Evolutionary conservation across 2,329 filamentous ascomycete genomes (phyloP).

Genomic region (Leptographium lundbergii): DNA sequence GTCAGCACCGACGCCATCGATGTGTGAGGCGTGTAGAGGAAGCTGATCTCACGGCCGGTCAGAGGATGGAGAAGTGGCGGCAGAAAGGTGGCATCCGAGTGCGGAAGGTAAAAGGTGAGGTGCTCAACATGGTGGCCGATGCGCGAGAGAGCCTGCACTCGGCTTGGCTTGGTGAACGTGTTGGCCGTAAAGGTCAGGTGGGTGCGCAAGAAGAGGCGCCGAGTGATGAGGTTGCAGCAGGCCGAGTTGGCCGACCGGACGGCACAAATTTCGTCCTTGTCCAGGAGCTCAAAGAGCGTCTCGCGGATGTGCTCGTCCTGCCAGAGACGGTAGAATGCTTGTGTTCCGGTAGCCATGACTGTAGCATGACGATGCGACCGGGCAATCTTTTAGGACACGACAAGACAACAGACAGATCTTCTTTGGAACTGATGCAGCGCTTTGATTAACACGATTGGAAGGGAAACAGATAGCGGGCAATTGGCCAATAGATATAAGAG

Average conservation of each 20-base stretch:
- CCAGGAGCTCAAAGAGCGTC: conserved; percentile 34
- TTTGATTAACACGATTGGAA: neutral
- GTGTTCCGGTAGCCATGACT: conserved; percentile 26
- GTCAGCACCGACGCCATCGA: conserved; percentile 48
- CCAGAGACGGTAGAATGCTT: conserved; percentile 43
- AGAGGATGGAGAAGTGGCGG: conserved; percentile 70
- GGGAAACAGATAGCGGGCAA: neutral
- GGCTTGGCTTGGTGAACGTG: conserved; percentile 62
- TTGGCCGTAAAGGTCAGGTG: conserved; percentile 59
- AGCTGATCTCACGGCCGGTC: conserved; percentile 66
- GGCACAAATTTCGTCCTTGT: conserved; percentile 40
- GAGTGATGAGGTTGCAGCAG: conserved; percentile 57
- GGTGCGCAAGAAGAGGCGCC: conserved; percentile 55
- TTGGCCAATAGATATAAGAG: neutral
- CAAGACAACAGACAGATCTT: neutral
- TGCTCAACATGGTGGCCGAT: conserved; percentile 71
- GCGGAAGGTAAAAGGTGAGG: conserved; percentile 64
- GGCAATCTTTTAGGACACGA: neutral
- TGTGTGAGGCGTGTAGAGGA: conserved; percentile 69
- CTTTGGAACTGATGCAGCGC: neutral
- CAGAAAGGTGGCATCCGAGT: conserved; percentile 66
- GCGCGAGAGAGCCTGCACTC: conserved; percentile 60
- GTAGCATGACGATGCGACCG: conserved; percentile 24
- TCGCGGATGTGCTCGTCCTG: conserved; percentile 37
- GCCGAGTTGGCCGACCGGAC: conserved; percentile 57